phyloP scores from a whole-genome alignment of 176 grass and related monocot species.

The Thalia dealbata region DNA sequence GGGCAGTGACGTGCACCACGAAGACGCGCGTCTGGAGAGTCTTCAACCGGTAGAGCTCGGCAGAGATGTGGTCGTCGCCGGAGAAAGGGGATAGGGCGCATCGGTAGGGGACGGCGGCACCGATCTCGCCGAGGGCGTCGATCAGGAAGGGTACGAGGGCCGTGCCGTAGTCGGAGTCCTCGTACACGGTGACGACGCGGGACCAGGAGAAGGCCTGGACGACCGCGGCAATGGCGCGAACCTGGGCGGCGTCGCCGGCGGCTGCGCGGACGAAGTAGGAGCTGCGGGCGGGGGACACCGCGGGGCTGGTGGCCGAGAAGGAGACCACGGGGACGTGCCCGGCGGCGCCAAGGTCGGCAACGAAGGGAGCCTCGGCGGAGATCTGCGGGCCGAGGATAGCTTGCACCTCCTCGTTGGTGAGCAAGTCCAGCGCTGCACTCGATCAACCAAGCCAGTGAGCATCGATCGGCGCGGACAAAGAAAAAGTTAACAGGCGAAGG shows the following conservation, averaged over 20 bases:
- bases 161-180: constrained; percentile 29
- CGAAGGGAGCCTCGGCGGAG: constrained; percentile 41
- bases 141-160: constrained; percentile 15
- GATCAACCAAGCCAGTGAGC: background rate
- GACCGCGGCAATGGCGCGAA: constrained; percentile 36
- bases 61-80: constrained; percentile 13
- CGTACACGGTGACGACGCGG: constrained; percentile 32
- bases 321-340: constrained; percentile 39
- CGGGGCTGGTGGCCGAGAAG: constrained; percentile 63
- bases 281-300: constrained; percentile 22
- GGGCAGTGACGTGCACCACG: constrained; percentile 36
- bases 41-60: constrained; percentile 36
- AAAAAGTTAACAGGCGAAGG: background rate
- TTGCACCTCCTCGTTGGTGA: constrained; percentile 26
- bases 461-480: background rate
- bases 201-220: constrained; percentile 29
- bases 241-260: constrained; percentile 8
- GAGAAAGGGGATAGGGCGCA: constrained; percentile 17
- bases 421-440: constrained; percentile 40
- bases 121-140: constrained; percentile 11
- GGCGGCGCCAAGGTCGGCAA: constrained; percentile 29
- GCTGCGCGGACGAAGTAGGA: constrained; percentile 42
- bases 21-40: constrained; percentile 59
- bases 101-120: constrained; percentile 36
- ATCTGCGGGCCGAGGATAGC: constrained; percentile 55